Base-by-base conservation (phyloP, 805 yeast species). In the Nakazawaea peltata region DNA sequence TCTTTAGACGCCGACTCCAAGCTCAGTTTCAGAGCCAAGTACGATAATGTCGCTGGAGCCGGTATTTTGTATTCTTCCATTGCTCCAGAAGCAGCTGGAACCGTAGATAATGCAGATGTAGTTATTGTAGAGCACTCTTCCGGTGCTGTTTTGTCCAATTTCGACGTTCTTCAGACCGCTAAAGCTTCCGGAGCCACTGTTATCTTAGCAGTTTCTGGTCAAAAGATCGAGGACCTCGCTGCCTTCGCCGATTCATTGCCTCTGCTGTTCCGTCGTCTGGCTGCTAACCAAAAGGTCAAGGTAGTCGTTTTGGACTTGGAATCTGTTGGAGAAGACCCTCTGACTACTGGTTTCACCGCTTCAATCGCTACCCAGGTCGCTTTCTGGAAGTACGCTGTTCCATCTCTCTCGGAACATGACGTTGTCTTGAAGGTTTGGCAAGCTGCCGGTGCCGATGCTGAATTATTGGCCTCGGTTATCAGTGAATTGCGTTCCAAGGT, bases 401-500 rank as follows among this genome's bases (percentile, higher is more conserved):
- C 86, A 12, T 69, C 68, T 26, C 65, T 76, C 30, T 70, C 69
- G 23, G 56, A 54, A 31, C 79, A 77, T 32, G 77, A 77, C 24
- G 67, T 81, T 44, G 86, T 83, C 41, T 77, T 84, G 57, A 79
- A 80, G 54, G 73, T 86, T 47, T 74, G 81, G 58, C 84, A 80
- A 53, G 78, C 92, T 12, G 81, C 81, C 42, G 92, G 94, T 33
- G 71, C 81, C 34, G 86, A 79, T 43, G 82, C 85, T 41, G 95
- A 87, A 61, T 63, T 81, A 40, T 68, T 86, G 44, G 83, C 82
- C 23, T 75, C 81, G 23, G 85, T 78, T 31, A 65, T 81, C 51
- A 76, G 79, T 39, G 73, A 74, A 39, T 69, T 77, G 34, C 71
- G 84, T 37, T 77, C 75, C 33, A 74, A 77, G 41, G 71, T 71